These are phyloP conservation scores for Monilinia vaccinii-corymbosi DNA, from an alignment of 2,329 filamentous ascomycete species.

Conservation along the genomic window DNA sequence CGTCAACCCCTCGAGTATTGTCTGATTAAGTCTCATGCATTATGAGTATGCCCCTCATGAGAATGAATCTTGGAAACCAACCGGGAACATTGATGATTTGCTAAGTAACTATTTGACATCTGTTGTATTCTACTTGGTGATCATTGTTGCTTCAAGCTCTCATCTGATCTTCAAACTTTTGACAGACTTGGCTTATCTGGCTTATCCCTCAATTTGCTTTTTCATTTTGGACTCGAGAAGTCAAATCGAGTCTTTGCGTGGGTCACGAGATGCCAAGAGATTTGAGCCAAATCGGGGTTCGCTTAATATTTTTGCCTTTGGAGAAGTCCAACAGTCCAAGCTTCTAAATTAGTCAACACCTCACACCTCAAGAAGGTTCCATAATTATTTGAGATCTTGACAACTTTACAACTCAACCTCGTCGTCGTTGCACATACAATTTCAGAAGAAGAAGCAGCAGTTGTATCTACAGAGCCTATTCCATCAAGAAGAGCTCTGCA, in stretches of 20 bases:
- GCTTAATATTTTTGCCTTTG: neutral
- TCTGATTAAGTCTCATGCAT: neutral
- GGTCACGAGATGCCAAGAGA: neutral
- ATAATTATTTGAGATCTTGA: conserved; percentile 3
- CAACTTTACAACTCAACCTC: neutral
- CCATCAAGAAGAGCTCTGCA: conserved; percentile 2
- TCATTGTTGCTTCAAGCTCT: neutral
- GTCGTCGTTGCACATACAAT: neutral
- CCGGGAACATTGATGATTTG: neutral
- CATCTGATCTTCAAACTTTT: neutral
- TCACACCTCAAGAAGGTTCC: conserved; percentile 3
- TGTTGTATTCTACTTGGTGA: neutral
- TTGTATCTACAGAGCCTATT: neutral
- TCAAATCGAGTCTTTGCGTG: neutral
- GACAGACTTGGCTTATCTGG: neutral
- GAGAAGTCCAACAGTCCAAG: neutral
- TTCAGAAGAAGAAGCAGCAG: neutral
- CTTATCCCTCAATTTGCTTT: neutral
- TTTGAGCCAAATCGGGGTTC: neutral
- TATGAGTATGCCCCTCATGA: neutral
- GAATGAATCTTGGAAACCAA: neutral
- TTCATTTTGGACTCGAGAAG: neutral
- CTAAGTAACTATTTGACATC: neutral
- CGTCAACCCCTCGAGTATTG: neutral
- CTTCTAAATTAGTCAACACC: neutral